Base-by-base conservation (phyloP, 177 flowering plant genomes). In the Vitis hybrid region DNA sequence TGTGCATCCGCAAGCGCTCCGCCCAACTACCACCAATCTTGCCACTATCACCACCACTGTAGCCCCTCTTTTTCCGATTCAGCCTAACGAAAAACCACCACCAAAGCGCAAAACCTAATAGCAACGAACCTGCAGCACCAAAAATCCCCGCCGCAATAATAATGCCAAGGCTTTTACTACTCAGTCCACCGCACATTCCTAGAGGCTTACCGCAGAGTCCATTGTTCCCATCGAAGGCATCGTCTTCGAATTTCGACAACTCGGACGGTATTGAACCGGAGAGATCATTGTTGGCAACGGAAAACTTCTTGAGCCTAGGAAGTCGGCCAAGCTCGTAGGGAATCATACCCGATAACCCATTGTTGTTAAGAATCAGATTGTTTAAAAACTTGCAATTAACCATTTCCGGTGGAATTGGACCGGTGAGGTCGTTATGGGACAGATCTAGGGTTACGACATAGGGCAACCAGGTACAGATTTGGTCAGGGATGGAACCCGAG, bases 401-500 rank as follows among this genome's bases (percentile, higher is more conserved):
- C 19, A 86, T 69, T 70, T 75, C 75, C 14, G 68, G 68, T 1
- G 89, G 89, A 22, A 86, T 84, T 3, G 72, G 10, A 10, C 84
- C 89, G 60, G 81, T 50, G 59, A 82, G 69, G 7, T 49, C 22
- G 64, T 84, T 85, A 15, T 22, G 20, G 31, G 89, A 85, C 67
- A 84, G 73, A 78, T 85, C 89, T n/a, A 86, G 73, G 4, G 67
- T 59, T 8, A 77, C 82, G 2, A 86, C 59, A 63, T 75, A 84
- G 31, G 87, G 83, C 51, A 86, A 53, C 89, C 89, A 86, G 14
- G 48, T 12, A 61, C 89, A 86, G 63, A 86, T 76, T 53, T 71
- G 50, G n/a, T 74, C 2, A 20, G 89, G 89, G 22, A 86, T 75
- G 14, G 80, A 48, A 29, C 89, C 89, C 26, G 82, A 69, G 58